phyloP scores from a whole-genome alignment of 2,329 filamentous ascomycete genomes.

The Fusarium sp. region DNA sequence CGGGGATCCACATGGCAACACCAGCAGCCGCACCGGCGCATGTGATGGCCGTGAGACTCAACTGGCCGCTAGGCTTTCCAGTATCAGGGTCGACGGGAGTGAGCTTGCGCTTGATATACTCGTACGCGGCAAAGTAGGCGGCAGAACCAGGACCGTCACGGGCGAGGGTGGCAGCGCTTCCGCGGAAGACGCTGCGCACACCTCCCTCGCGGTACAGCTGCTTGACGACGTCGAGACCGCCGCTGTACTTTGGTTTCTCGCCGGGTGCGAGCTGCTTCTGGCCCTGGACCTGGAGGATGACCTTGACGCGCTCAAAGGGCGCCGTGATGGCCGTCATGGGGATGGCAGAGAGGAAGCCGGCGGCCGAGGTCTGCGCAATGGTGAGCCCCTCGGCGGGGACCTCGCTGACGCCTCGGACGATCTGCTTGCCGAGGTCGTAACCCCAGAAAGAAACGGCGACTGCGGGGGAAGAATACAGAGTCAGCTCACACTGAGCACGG shows the following conservation, averaged over 20 bases:
- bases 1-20: constrained; percentile 98
- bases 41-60: constrained; percentile 86
- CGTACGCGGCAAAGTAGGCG: constrained; percentile 97
- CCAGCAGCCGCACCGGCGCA: constrained; percentile 90
- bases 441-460: constrained; percentile 83
- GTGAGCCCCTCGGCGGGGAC: constrained; percentile 78
- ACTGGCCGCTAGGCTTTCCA: constrained; percentile 78
- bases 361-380: constrained; percentile 88
- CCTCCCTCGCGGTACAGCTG: constrained; percentile 95
- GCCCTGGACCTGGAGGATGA: constrained; percentile 96
- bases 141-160: constrained; percentile 93
- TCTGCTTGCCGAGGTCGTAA: constrained; percentile 93
- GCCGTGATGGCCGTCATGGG: constrained; percentile 99
- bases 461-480: constrained; percentile 44
- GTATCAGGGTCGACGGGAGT: constrained; percentile 83
- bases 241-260: constrained; percentile 91
- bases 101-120: constrained; percentile 89
- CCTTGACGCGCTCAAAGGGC: constrained; percentile 98
- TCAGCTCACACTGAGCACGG: constrained; percentile 4
- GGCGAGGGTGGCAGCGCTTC: constrained; percentile 89
- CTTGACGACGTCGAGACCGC: constrained; percentile 88
- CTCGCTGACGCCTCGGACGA: constrained; percentile 78
- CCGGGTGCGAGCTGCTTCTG: constrained; percentile 89
- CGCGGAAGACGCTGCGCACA: constrained; percentile 91
- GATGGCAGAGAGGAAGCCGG: constrained; percentile 97